Percentiles rank a stretch among this genome's conserved stretches.
Evolutionary conservation across 495 filamentous ascomycete species (phyloP).

Genomic region (Podospora didyma): DNA sequence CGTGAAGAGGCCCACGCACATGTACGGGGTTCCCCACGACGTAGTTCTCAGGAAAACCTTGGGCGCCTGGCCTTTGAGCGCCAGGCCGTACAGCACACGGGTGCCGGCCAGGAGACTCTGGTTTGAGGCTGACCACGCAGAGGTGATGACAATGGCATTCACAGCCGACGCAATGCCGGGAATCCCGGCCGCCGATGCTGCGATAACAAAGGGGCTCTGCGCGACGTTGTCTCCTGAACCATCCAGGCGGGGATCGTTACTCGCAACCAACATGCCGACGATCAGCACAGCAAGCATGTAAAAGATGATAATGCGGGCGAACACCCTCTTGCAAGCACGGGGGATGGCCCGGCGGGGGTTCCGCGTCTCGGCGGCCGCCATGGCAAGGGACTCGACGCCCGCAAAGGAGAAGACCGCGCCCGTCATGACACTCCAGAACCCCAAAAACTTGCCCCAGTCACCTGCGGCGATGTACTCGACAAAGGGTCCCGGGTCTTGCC

Average conservation of each 20-base stretch:
- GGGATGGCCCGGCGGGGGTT: slow-evolving; percentile 71
- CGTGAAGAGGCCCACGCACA: slow-evolving; percentile 50
- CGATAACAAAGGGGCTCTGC: slow-evolving; percentile 70
- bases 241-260: slow-evolving; percentile 48
- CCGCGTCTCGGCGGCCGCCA: slow-evolving; percentile 70
- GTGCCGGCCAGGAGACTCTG: slow-evolving; percentile 59
- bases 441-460: slow-evolving; percentile 50
- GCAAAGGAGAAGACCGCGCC: slow-evolving; percentile 58
- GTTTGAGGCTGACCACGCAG: slow-evolving; percentile 67
- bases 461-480: slow-evolving; percentile 53
- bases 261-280: slow-evolving; percentile 68
- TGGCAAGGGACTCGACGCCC: slow-evolving; percentile 54
- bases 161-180: slow-evolving; percentile 58
- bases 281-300: slow-evolving; percentile 68
- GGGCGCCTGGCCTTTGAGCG: slow-evolving; percentile 56
- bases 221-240: slow-evolving; percentile 44
- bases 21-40: slow-evolving; percentile 58
- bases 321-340: slow-evolving; percentile 63
- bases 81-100: slow-evolving; percentile 58
- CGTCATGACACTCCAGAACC: slow-evolving; percentile 57
- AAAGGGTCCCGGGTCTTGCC: slow-evolving; percentile 68
- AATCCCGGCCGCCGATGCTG: slow-evolving; percentile 63
- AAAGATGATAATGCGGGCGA: slow-evolving; percentile 67
- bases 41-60: slow-evolving; percentile 55
- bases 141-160: slow-evolving; percentile 67